Base-by-base conservation (phyloP, 1,284 basidiomycete genomes). In the Microbotryum saponariae region DNA sequence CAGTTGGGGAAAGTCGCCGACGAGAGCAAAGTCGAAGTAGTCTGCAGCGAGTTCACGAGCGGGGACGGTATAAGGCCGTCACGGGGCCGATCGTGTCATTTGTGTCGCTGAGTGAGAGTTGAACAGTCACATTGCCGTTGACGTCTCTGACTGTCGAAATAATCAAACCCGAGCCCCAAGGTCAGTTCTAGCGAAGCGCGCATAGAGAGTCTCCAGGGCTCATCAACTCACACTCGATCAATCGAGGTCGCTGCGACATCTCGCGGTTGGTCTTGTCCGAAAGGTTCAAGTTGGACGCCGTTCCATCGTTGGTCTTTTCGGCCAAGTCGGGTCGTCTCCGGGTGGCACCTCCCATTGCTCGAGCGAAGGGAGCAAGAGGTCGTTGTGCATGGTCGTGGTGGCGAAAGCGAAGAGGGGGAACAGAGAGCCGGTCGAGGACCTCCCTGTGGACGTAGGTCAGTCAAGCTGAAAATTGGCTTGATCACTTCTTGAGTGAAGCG, bases 281-380 rank as follows among this genome's bases (percentile, higher is more conserved):
- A 21, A 66, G 29, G 33, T 66, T 62, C 29, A 72, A 61, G 23
- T 77, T 77, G 1, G 77, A 78, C 3, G 76, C 73, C 23, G 76
- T 73, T 1, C 78, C 78, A 45, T 73, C 62, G 23, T 64, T 61
- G 62, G 75, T 76, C 46, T 76, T 71, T 44, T 72, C 67, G 71
- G 74, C 72, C 78, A 79, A 4, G 3, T 72, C 73, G 37, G 62
- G 56, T 67, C 64, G 45, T 51, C 58, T 8, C 66, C 69, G 25
- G 23, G 61, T 6, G 51, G 23, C 12, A 51, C 53, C 27, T 68
- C 69, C 46, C 68, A 73, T 46, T 73, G 71, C 53, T 73, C 71
- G 37, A 73, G 60, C 23, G 72, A 65, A 16, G 71, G 69, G n/a
- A 72, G 61, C 7, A 71, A 64, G 50, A 73, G 65, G 56, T 73